Percentiles rank a stretch among this genome's conserved stretches.
phyloP scores from a whole-genome alignment of 805 yeast genomes.

The Suhomyces faveliae region DNA sequence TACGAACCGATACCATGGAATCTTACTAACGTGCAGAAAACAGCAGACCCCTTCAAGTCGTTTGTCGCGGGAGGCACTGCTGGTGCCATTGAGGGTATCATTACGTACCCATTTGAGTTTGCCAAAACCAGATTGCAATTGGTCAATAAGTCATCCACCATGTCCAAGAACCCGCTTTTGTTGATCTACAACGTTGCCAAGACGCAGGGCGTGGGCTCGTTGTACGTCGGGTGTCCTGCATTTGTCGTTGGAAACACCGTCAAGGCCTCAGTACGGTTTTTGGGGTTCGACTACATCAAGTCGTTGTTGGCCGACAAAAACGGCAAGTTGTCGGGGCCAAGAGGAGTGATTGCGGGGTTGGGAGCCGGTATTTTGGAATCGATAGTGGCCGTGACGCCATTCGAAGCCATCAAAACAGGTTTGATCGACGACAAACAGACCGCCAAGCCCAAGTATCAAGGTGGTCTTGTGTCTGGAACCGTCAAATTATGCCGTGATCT shows the following conservation, averaged over 20 bases:
- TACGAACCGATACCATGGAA: neutral
- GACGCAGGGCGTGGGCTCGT: conserved; percentile 72
- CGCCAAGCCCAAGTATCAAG: conserved; percentile 72
- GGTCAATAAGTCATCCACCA: conserved; percentile 59
- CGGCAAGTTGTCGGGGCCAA: conserved; percentile 83
- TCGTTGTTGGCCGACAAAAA: conserved; percentile 71
- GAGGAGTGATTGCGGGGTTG: conserved; percentile 95
- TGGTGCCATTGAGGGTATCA: conserved; percentile 90
- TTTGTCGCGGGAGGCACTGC: conserved; percentile 95
- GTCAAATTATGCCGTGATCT: conserved; percentile 66
- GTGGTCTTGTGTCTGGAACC: conserved; percentile 60
- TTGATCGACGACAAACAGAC: conserved; percentile 89
- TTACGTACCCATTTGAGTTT: conserved; percentile 95
- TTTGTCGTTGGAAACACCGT: conserved; percentile 94
- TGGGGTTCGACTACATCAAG: conserved; percentile 89
- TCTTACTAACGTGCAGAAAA: conserved; percentile 17
- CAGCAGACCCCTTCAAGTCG: conserved; percentile 73
- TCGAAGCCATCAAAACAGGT: conserved; percentile 94
- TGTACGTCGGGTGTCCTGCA: conserved; percentile 96
- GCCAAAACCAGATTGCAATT: conserved; percentile 93
- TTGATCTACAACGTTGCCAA: conserved; percentile 72
- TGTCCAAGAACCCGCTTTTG: conserved; percentile 80
- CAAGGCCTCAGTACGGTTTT: conserved; percentile 91
- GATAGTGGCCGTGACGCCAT: conserved; percentile 92
- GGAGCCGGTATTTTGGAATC: conserved; percentile 96